phyloP scores from a whole-genome alignment of 2,329 filamentous ascomycete genomes.

The Fusarium dlaminii region DNA sequence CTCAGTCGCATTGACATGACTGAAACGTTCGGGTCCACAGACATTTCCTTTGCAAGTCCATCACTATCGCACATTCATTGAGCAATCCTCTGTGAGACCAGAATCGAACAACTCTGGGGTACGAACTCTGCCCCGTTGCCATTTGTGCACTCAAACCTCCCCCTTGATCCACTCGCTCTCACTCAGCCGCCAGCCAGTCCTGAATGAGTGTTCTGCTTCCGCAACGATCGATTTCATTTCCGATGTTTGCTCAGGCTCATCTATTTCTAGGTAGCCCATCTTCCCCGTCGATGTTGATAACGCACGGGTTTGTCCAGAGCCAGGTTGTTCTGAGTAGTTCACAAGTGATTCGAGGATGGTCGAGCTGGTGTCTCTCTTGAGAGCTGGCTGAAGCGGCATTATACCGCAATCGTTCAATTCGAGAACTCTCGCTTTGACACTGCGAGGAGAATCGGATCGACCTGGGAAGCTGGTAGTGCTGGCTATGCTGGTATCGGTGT shows the following conservation, averaged over 20 bases:
- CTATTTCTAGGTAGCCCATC: not conserved
- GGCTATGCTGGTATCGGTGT: slow-evolving; percentile 14
- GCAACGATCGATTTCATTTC: not conserved
- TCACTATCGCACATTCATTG: too few relatives aligned
- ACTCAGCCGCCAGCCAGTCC: slow-evolving; percentile 18
- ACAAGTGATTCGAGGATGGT: not conserved
- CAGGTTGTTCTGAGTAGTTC: not conserved
- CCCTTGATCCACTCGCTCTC: slow-evolving; percentile 32
- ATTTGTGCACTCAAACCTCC: not conserved
- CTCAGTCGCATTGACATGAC: not conserved
- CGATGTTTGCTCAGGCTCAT: not conserved
- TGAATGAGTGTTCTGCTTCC: slow-evolving; percentile 15
- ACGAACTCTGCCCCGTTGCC: not conserved
- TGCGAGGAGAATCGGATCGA: slow-evolving; percentile 8
- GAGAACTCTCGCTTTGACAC: not conserved
- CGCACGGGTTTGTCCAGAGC: not conserved
- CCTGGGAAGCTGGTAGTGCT: slow-evolving; percentile 9
- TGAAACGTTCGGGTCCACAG: not conserved
- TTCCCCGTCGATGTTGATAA: not conserved
- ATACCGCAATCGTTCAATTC: not conserved
- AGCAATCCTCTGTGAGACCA: not conserved
- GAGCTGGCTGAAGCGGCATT: not conserved
- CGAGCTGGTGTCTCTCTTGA: not conserved
- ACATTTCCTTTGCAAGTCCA: not conserved
- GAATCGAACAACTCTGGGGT: not conserved